Evolutionary conservation across 2,329 filamentous ascomycete genomes (phyloP).

Genomic region (Claviceps fusiformis): DNA sequence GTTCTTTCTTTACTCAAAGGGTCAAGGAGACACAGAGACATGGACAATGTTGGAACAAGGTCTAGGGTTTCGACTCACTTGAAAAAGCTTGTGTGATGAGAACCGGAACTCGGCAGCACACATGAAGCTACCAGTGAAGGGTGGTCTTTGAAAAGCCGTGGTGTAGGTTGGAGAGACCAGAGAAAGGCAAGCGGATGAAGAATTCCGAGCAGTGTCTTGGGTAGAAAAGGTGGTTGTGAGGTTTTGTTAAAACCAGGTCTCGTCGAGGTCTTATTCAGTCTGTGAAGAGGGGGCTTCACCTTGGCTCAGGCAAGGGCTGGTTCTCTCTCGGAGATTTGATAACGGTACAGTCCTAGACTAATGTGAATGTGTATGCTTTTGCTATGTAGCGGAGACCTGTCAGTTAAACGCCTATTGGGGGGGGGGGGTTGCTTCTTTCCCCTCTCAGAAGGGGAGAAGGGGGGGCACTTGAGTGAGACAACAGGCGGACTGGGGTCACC

Average conservation of each 20-base stretch:
- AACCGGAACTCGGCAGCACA: constrained; percentile 43
- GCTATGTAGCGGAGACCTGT: constrained; percentile 17
- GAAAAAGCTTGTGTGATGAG: constrained; percentile 43
- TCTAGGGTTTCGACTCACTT: constrained; percentile 35
- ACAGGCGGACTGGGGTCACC: constrained; percentile 15
- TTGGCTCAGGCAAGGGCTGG: constrained; percentile 14
- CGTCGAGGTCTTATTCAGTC: constrained; percentile 24
- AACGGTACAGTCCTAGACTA: constrained; percentile 16
- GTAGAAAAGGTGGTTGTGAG: constrained; percentile 17
- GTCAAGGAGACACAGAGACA: background rate
- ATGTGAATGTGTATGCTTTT: constrained; percentile 18
- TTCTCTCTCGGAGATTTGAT: constrained; percentile 26
- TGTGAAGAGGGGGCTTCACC: constrained; percentile 16
- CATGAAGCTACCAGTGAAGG: constrained; percentile 35
- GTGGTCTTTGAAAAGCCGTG: constrained; percentile 12
- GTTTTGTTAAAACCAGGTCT: constrained; percentile 23
- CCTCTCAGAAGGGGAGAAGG: constrained; percentile 10
- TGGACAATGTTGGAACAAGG: constrained; percentile 15
- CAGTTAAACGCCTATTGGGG: constrained; percentile 15
- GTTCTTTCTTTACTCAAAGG: background rate
- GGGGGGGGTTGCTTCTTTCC: constrained; percentile 18
- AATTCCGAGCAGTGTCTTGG: constrained; percentile 27
- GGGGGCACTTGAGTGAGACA: constrained; percentile 21
- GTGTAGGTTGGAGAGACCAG: constrained; percentile 21
- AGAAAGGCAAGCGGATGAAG: constrained; percentile 15